Conservation (phyloP, 345 rosid species). For the Carallia pectinifolia region DNA sequence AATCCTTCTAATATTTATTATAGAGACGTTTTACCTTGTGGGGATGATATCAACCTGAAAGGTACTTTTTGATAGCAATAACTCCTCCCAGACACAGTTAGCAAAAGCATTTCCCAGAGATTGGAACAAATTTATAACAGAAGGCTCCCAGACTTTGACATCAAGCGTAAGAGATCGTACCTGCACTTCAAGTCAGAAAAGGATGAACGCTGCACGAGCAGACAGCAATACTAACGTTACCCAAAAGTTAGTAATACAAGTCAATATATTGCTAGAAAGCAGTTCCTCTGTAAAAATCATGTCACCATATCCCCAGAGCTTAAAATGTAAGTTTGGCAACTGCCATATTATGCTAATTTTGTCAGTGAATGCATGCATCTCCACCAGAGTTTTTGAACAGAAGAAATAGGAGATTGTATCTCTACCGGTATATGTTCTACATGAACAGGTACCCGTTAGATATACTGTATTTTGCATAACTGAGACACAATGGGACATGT, state of each 20-base stretch:
- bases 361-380: neutral
- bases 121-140: conserved; percentile 92
- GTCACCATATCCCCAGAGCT: neutral
- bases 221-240: conserved; percentile 4
- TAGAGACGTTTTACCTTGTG: conserved; percentile 46
- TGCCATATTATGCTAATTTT: neutral
- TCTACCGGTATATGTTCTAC: neutral
- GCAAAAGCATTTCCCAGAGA: conserved; percentile 89
- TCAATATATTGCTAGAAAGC: neutral
- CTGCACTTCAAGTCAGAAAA: conserved; percentile 43
- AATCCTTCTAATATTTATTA: conserved; percentile 10
- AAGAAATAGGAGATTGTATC: neutral
- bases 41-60: conserved; percentile 59
- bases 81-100: conserved; percentile 97
- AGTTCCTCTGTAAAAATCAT: neutral
- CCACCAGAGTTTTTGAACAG: neutral
- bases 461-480: neutral
- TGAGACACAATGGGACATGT: neutral
- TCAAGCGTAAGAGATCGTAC: conserved; percentile 98
- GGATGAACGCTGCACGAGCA: conserved; percentile 8
- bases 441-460: neutral
- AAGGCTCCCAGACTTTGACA: conserved; percentile 98
- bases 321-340: neutral
- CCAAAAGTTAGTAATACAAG: neutral
- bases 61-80: conserved; percentile 78